Base-by-base conservation (phyloP, 805 yeast genomes). In the Candida lessepsii region DNA sequence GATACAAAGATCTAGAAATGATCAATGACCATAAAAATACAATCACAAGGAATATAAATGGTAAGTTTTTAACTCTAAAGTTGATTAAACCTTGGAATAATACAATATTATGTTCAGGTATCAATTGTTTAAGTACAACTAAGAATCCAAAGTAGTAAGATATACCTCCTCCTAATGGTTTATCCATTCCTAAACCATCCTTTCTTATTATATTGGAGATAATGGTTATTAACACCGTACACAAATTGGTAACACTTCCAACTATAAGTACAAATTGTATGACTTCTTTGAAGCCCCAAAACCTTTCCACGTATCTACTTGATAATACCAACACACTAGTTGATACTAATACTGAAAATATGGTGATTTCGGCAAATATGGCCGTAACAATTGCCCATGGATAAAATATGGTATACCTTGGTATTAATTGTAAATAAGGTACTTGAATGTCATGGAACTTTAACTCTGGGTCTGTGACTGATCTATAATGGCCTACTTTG, bases 361-460 rank as follows among this genome's bases (percentile, higher is more conserved):
- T 35, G 6, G 76, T 61, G 5, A 72, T 70, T 52, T 83, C 89
- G 2, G 83, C 76, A 54, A 82, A 80, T n/a, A 83, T 75, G 1
- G 86, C 72, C 2, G 82, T 71, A 20, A 76, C 54, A 2, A 83
- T 50, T 1, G 83, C 83, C 83, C 86, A 79, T 4, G 89, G 89
- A 46, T 78, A 67, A 39, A 61, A 65, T 3, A 81, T 49, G 0
- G 80, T 68, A 38, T 70, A 65, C 18, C 70, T 60, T 9, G 91
- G 90, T 5, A 84, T 75, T 58, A 84, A 65, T 59, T 85, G 88
- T 29, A 84, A 51, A 27, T 63, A 63, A 1, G 86, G 88, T 5
- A 80, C 73, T 14, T 67, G 56, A 23, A 81, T 63, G 21, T 67
- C 65, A 31, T 64, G 65, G 42, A 70, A 65, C 15, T 30, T 30